Base-by-base conservation (phyloP, 2,329 filamentous ascomycete species). In the Emericellopsis atlantica region DNA sequence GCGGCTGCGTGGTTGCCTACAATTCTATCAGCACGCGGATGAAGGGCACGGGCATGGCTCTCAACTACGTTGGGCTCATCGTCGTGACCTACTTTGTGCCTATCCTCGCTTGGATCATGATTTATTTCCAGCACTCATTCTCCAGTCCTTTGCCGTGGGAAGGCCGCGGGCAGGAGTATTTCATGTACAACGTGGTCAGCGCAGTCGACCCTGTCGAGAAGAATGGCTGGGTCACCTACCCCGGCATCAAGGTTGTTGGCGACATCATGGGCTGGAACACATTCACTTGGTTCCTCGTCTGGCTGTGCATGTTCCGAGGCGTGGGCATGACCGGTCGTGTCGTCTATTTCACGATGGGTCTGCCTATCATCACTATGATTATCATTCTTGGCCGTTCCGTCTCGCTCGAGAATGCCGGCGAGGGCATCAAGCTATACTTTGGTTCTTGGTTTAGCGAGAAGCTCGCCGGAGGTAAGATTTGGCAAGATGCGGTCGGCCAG, bases 201-300 rank as follows among this genome's bases (percentile, higher is more conserved):
- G n/a, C 37, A 9, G 23, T 29, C 21, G 12, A 14, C 26, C n/a
- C 26, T 4, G 37, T 15, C 11, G 24, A 22, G 4, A n/a, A 26
- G 21, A 24, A 32, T 22, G 22, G 37, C 18, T 24, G 21, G 4
- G 7, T 26, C 21, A 37, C 15, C 4, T 75, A 74, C 41, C 61
- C 64, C 0, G 58, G 59, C 0, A 51, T 57, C 2, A 57, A 53
- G 0, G 49, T 76, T 6, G 52, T 74, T 2, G 69, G 67, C 0
- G 72, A 76, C 48, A 70, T 67, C 0, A 67, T 70, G 0, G 67
- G 66, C 1, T 75, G 72, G 72, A 65, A 58, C 18, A 57, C 65
- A n/a, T 74, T 76, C 45, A 66, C 70, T 40, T 74, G 70, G 70
- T 69, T 74, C 48, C 40, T 74, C 4, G 64, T 76, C 24, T 74